These are phyloP conservation scores for Didymellaceae sp. DNA, from an alignment of 2,329 filamentous ascomycete species.

Conservation along the genomic window DNA sequence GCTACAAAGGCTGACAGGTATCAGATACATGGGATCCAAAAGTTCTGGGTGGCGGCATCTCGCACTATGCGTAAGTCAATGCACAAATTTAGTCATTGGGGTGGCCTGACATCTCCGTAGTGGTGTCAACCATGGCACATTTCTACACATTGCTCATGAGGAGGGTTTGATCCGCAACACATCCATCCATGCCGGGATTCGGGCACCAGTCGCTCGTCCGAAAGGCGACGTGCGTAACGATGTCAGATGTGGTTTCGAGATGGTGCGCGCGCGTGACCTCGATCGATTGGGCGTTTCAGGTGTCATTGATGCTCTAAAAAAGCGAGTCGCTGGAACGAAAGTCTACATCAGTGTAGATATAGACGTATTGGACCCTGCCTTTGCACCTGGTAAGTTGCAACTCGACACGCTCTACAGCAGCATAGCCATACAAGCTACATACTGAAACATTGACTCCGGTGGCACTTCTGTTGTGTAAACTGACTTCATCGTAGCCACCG, in stretches of 20 bases:
- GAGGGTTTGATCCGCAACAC: constrained; percentile 65
- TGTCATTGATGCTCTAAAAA: constrained; percentile 57
- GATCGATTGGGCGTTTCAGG: constrained; percentile 57
- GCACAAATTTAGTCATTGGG: neutral
- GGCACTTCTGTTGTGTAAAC: neutral
- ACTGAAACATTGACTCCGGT: neutral
- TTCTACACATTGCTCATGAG: constrained; percentile 67
- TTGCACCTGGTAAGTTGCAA: constrained; percentile 55
- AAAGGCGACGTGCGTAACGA: constrained; percentile 64
- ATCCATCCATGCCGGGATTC: constrained; percentile 68
- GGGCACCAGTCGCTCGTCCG: constrained; percentile 59
- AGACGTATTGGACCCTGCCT: constrained; percentile 63
- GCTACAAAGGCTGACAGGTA: neutral
- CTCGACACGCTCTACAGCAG: neutral
- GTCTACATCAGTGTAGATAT: constrained; percentile 66
- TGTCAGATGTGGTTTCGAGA: constrained; percentile 64
- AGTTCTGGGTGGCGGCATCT: constrained; percentile 64
- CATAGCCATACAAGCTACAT: neutral
- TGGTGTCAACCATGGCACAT: constrained; percentile 67
- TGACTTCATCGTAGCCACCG: constrained; percentile 53
- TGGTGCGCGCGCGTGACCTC: constrained; percentile 62
- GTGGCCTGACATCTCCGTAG: constrained; percentile 14
- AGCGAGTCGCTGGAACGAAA: constrained; percentile 58
- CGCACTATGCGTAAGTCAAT: constrained; percentile 62
- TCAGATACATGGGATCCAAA: constrained; percentile 64